Evolutionary conservation across 2,329 filamentous ascomycete genomes (phyloP), one percentile per base, ranked within the genome.

Genomic region (Beauveria asiatica): DNA sequence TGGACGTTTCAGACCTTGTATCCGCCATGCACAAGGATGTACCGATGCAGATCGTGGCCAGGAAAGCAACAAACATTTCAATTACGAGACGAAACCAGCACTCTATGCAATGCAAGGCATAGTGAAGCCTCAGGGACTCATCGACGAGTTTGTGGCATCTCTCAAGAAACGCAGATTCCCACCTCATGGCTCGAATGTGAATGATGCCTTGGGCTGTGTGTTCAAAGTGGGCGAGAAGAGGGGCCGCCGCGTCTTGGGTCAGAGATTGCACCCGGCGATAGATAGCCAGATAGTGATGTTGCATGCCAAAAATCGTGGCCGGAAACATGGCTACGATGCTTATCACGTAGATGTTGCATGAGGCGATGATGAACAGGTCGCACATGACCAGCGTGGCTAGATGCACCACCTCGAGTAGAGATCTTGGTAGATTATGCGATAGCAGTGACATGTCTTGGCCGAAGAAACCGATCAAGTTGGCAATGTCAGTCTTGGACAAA

Each of bases 181-280:
- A 84, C 3, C 77, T 75, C 61, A 83, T 83, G 1, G 81, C 79
- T 19, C 81, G 75, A 49, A 83, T 78, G 0, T 78, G 80, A 0
- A 71, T 64, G 1, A 81, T 63, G 1, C 79, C 79, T 13, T 71
- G 69, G 0, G 79, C 62, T 4, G 75, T 76, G 60, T 82, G 80
- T 23, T 73, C 67, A 41, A 76, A 72, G 33, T 68, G 67, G 0
- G 68, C 69, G 52, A 73, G 73, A 1, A 75, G 63, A 3, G 72
- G 72, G 3, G 65, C 66, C 56, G 70, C 70, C 1, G 68, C 67
- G 61, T 75, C 72, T 1, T 74, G 66, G 21, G 74, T 71, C 13
- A 75, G 60, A 8, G 70, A 57, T 7, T 73, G 68, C 1, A 75
- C 49, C 61, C 75, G 74, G 1, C 73, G 62, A 1, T 72, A 73